These are phyloP conservation scores for Heterobasidion annosum DNA, from an alignment of 1,284 basidiomycete genomes.

Conservation along the genomic window DNA sequence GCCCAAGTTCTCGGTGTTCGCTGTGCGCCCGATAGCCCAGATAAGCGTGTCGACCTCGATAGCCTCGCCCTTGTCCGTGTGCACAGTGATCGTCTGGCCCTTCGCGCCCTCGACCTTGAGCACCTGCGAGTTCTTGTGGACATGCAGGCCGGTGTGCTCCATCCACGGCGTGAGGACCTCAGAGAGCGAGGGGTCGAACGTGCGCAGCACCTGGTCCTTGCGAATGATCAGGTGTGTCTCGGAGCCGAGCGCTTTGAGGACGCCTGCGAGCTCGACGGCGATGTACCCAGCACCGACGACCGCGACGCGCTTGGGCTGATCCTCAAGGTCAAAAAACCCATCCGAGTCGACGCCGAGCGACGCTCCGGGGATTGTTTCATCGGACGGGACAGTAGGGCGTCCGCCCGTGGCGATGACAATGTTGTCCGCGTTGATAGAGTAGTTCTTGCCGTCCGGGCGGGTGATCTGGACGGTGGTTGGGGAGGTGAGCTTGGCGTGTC, in stretches of 20 bases:
- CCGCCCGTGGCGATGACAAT: constrained; percentile 88
- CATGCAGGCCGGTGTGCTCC: constrained; percentile 82
- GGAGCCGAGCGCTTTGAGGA: constrained; percentile 79
- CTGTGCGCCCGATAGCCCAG: constrained; percentile 91
- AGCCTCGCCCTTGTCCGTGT: constrained; percentile 62
- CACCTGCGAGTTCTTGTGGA: constrained; percentile 79
- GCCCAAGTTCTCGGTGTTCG: constrained; percentile 75
- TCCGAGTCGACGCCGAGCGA: constrained; percentile 89
- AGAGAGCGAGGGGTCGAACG: constrained; percentile 86
- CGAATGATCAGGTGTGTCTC: constrained; percentile 93
- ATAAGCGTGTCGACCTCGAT: constrained; percentile 85
- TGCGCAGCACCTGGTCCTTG: constrained; percentile 82
- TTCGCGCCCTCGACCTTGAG: constrained; percentile 69
- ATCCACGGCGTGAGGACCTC: constrained; percentile 92
- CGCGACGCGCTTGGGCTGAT: constrained; percentile 89
- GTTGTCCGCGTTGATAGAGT: constrained; percentile 65
- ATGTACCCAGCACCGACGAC: constrained; percentile 98
- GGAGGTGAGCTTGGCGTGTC: constrained; percentile 69
- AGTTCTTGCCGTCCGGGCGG: constrained; percentile 50
- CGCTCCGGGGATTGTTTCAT: constrained; percentile 82
- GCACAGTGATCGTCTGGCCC: constrained; percentile 59
- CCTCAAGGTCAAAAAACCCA: constrained; percentile 90
- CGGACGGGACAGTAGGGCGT: constrained; percentile 65
- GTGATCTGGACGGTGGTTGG: constrained; percentile 62
- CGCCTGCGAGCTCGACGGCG: constrained; percentile 88